Conservation (phyloP, 345 rosid species). For the Conringia planisiliqua region DNA sequence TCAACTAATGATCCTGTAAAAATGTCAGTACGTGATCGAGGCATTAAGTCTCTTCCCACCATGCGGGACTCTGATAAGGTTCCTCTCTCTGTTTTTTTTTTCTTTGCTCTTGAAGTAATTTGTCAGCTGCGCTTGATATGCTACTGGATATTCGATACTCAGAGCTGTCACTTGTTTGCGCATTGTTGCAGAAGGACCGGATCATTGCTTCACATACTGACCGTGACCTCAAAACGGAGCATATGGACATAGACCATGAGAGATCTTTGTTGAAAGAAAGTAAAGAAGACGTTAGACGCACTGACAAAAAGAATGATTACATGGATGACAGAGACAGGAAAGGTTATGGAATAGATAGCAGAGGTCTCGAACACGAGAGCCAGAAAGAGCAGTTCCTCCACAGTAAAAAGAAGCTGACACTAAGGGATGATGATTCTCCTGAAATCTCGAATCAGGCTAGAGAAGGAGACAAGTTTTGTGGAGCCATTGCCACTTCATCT, state of each 20-base stretch:
- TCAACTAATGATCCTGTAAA: slow-evolving; percentile 49
- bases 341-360: slow-evolving; percentile 51
- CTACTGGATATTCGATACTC: background rate
- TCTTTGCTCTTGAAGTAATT: background rate
- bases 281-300: slow-evolving; percentile 66
- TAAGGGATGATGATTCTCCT: slow-evolving; percentile 43
- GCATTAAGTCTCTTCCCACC: slow-evolving; percentile 50
- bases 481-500: slow-evolving; percentile 49
- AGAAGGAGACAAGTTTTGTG: slow-evolving; percentile 55
- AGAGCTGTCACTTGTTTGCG: slow-evolving; percentile 34
- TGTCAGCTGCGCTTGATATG: background rate
- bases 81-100: slow-evolving; percentile 1
- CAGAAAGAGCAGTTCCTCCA: slow-evolving; percentile 56
- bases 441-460: slow-evolving; percentile 59
- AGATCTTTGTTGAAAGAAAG: slow-evolving; percentile 48
- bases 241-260: slow-evolving; percentile 57
- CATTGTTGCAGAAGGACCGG: slow-evolving; percentile 68
- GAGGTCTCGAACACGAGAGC: slow-evolving; percentile 60
- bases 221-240: slow-evolving; percentile 53
- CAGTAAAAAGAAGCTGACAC: slow-evolving; percentile 46
- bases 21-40: slow-evolving; percentile 59
- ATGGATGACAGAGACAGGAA: slow-evolving; percentile 71
- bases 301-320: slow-evolving; percentile 67
- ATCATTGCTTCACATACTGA: slow-evolving; percentile 46
- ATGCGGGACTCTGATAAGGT: slow-evolving; percentile 73